Base-by-base conservation (phyloP, 768 basidiomycete genomes). In the Kwoniella pini region DNA sequence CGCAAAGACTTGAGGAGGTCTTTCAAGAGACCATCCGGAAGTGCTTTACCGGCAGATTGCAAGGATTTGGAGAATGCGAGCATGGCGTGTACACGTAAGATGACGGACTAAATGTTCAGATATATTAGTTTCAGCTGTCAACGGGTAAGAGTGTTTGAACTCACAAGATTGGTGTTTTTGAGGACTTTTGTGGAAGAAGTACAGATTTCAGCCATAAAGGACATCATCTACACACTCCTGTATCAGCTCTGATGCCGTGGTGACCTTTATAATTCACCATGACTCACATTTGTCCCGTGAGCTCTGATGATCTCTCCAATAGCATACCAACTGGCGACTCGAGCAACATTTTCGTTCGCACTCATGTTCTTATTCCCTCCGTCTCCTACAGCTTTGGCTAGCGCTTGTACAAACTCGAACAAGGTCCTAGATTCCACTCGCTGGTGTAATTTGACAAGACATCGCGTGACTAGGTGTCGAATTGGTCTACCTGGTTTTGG, bases 401-500 rank as follows among this genome's bases (percentile, higher is more conserved):
- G 84, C 1, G 83, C 75, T 71, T 91, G 88, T 27, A 95, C 77
- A 4, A 89, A 88, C 71, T 99, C 95, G 68, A 93, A 97, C 56
- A 97, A 78, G 1, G 87, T 85, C 77, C 86, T 84, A 0, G 88
- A 87, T 75, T 97, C 94, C 68, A 89, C 90, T 17, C 86, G 84
- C 31, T 82, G 83, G 79, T 93, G 93, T 15, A 95, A 65, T 21
- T 81, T 75, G 42, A 90, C 77, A 45, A 97, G 79, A 70, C 91
- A 92, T 82, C 89, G 82, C 9, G 88, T 85, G 46, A 88, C 84
- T 4, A 91, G 81, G 59, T 88, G 87, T 39, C 95, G 85, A 42
- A 92, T 80, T 2, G 91, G 90, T 10, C 93, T 87, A 43, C 95
- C 95, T 0, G 95, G 94, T 27, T 83, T 77, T n/a, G 93, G 90